Base-by-base conservation (phyloP, 2,329 filamentous ascomycete genomes). In the Fusarium nodosum region DNA sequence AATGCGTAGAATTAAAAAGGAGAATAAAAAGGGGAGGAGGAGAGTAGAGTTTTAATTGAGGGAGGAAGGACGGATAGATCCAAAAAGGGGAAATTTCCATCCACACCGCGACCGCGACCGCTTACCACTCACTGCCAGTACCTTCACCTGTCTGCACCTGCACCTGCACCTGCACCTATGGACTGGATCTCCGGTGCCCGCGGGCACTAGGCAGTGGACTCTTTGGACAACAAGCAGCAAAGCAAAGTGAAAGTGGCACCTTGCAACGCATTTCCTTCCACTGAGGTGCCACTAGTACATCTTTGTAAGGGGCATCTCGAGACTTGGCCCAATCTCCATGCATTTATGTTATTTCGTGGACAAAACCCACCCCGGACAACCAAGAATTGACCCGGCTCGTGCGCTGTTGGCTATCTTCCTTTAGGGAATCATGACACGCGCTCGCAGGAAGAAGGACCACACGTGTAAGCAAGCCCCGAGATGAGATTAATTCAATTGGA, bases 71-170 rank as follows among this genome's bases (percentile, higher is more conserved):
- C 24, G 55, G 62, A 70, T 68, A 56, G 72, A 69, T 70, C 74
- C 75, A 62, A 79, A 79, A 80, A 79, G 78, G 78, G 78, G 78
- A 80, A 79, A 79, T 78, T 78, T 77, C 69, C 69, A 74, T 69
- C 70, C 60, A 47, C 60, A 64, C 62, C 62, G 61, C 60, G 48
- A 52, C 48, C 48, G 48, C 60, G 48, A 52, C 48, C 48, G 48
- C 36, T 39, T 39, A 39, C 36, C 36, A 39, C 12, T 22, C 12
- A 20, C n/a, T 39, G 13, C 36, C 36, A 38, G 10, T 39, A 20
- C 20, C 30, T 36, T 26, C 47, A 55, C 50, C 57, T 54, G 59
- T 64, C 48, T 64, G 41, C 52, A 47, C 41, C 66, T 51, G 57
- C 68, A 54, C 34, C 66, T 51, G 57, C 68, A 54, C 34, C 34